phyloP scores from a whole-genome alignment of 768 basidiomycete species.

The Vararia minispora region DNA sequence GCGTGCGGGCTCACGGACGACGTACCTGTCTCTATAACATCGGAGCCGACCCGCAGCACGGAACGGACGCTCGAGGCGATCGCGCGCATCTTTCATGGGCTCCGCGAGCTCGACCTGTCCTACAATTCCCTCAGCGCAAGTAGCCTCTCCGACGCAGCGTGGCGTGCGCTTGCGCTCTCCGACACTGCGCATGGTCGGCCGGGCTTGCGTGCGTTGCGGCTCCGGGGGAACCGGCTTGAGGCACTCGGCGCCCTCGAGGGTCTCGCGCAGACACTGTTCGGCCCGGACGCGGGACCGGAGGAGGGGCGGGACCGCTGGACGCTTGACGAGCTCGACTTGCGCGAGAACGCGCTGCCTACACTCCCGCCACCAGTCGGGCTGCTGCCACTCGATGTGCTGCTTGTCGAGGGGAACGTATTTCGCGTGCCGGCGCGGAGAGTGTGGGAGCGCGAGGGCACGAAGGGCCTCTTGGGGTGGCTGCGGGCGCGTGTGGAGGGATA shows the following conservation, averaged over 20 bases:
- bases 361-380: constrained; percentile 62
- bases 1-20: constrained; percentile 58
- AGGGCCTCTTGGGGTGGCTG: constrained; percentile 70
- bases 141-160: constrained; percentile 34
- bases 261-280: constrained; percentile 48
- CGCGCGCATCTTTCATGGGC: constrained; percentile 55
- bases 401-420: constrained; percentile 85
- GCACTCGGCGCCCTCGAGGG: constrained; percentile 51
- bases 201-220: constrained; percentile 52
- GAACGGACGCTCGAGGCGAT: constrained; percentile 51
- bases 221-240: constrained; percentile 59
- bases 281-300: constrained; percentile 34
- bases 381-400: constrained; percentile 66
- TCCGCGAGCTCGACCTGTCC: constrained; percentile 63
- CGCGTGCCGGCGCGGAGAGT: constrained; percentile 70
- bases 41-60: constrained; percentile 32
- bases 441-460: constrained; percentile 83
- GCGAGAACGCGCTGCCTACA: constrained; percentile 71
- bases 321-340: constrained; percentile 71
- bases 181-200: constrained; percentile 24
- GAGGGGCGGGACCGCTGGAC: constrained; percentile 49
- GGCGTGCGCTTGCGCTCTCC: constrained; percentile 39
- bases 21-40: constrained; percentile 36
- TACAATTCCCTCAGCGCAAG: constrained; percentile 55
- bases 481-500: constrained; percentile 56